Evolutionary conservation across 495 filamentous ascomycete genomes (phyloP).

Genomic region (Parathielavia appendiculata): DNA sequence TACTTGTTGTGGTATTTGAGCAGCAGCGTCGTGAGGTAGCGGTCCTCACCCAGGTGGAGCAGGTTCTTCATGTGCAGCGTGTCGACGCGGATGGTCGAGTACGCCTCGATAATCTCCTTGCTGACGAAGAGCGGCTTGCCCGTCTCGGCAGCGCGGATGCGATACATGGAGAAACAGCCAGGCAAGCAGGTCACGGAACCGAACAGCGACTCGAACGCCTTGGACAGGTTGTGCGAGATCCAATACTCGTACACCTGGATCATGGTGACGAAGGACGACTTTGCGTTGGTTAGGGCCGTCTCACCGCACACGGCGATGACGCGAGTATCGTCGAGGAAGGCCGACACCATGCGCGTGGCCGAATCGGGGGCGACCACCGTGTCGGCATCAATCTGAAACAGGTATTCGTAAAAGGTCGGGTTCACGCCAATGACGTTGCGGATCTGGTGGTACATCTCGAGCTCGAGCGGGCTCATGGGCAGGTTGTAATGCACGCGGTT

Average conservation of each 20-base stretch:
- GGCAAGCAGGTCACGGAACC: slow-evolving; percentile 95
- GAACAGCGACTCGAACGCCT: slow-evolving; percentile 93
- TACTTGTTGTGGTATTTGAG: slow-evolving; percentile 87
- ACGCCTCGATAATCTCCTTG: slow-evolving; percentile 77
- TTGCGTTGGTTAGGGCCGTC: slow-evolving; percentile 87
- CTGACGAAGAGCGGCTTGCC: slow-evolving; percentile 96
- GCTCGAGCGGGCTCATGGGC: slow-evolving; percentile 91
- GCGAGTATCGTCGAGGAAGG: slow-evolving; percentile 86
- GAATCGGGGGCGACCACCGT: slow-evolving; percentile 90
- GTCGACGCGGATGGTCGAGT: slow-evolving; percentile 89
- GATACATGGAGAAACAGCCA: slow-evolving; percentile 98
- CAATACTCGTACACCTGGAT: slow-evolving; percentile 99
- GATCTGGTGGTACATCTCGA: slow-evolving; percentile 99
- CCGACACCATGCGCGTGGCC: slow-evolving; percentile 83
- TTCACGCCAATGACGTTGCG: slow-evolving; percentile 98
- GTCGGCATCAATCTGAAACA: slow-evolving; percentile 95
- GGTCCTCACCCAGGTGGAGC: slow-evolving; percentile 90
- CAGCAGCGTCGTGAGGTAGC: slow-evolving; percentile 91
- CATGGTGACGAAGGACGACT: slow-evolving; percentile 91
- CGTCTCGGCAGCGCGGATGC: slow-evolving; percentile 85
- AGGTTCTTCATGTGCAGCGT: slow-evolving; percentile 99
- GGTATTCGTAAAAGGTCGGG: slow-evolving; percentile 96
- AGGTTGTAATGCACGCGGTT: slow-evolving; percentile 97
- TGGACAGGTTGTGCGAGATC: slow-evolving; percentile 89
- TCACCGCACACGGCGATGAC: slow-evolving; percentile 93